Conservation (phyloP, 1,284 basidiomycete species). For the Tilletia indica region DNA sequence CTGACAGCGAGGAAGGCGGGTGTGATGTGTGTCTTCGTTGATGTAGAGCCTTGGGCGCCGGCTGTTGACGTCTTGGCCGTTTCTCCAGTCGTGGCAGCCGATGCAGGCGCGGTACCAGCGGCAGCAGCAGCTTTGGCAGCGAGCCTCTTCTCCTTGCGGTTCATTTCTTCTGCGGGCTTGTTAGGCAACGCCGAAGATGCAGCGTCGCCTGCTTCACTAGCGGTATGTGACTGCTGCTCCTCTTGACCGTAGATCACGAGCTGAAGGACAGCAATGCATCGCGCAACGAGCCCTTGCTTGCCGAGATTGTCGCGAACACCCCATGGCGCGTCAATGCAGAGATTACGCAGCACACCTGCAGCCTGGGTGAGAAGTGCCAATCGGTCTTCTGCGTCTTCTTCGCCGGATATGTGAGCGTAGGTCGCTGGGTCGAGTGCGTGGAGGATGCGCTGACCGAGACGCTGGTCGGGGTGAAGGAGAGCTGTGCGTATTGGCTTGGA, state of each 20-base stretch:
- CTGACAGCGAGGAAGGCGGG: slow-evolving; percentile 21
- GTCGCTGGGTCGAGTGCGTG: slow-evolving; percentile 36
- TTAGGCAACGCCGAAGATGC: slow-evolving; percentile 29
- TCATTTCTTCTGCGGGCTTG: slow-evolving; percentile 52
- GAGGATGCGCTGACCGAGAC: slow-evolving; percentile 41
- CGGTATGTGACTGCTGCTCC: slow-evolving; percentile 19
- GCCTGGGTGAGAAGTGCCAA: slow-evolving; percentile 33
- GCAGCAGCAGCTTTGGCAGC: slow-evolving; percentile 35
- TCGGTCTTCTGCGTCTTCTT: neutral
- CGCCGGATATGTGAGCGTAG: neutral
- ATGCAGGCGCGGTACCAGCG: slow-evolving; percentile 1
- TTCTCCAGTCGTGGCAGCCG: neutral
- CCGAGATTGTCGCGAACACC: slow-evolving; percentile 38
- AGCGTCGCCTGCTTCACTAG: slow-evolving; percentile 32
- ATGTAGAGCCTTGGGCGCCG: neutral
- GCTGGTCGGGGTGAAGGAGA: slow-evolving; percentile 37
- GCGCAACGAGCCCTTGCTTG: slow-evolving; percentile 35
- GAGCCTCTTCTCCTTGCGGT: slow-evolving; percentile 52
- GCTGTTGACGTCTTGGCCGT: neutral
- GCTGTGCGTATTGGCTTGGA: slow-evolving; percentile 28
- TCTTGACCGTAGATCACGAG: slow-evolving; percentile 22
- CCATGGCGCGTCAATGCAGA: slow-evolving; percentile 46
- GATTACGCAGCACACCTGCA: slow-evolving; percentile 50
- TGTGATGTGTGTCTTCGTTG: slow-evolving; percentile 15
- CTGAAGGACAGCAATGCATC: slow-evolving; percentile 20